Conservation (phyloP, 306 rosid species). For the Prunus padus region DNA sequence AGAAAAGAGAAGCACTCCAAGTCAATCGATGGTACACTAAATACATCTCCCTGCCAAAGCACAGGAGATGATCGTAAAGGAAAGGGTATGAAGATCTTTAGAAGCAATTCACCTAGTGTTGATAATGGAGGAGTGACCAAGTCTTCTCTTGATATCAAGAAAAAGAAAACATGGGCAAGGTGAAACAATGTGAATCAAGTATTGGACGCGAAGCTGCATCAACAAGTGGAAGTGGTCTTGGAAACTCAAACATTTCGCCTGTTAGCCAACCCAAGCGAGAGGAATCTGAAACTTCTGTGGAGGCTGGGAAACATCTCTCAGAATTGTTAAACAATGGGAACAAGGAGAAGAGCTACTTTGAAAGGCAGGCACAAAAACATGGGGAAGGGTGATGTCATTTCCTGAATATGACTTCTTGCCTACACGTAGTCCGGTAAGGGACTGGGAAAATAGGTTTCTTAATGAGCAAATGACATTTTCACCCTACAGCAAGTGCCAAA, state of each 20-base stretch:
- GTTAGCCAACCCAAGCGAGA: conserved; percentile 19
- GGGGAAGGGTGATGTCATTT: conserved; percentile 33
- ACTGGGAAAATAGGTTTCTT: conserved; percentile 6
- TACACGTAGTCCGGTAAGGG: conserved; percentile 23
- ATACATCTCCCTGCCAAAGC: conserved; percentile 21
- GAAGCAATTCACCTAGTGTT: conserved; percentile 23
- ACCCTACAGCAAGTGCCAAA: conserved; percentile 25
- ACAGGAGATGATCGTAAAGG: conserved; percentile 37
- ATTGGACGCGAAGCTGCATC: conserved; percentile 40
- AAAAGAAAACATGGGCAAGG: conserved; percentile 24
- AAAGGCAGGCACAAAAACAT: conserved; percentile 24
- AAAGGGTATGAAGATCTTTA: conserved; percentile 25
- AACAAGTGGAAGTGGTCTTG: conserved; percentile 31
- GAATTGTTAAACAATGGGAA: conserved; percentile 27
- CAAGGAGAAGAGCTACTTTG: conserved; percentile 26
- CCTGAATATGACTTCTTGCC: conserved; percentile 38
- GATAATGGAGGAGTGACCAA: conserved; percentile 20
- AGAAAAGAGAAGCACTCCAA: conserved; percentile 41
- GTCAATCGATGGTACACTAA: conserved; percentile 19
- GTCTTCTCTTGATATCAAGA: conserved; percentile 30
- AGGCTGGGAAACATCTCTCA: conserved; percentile 24
- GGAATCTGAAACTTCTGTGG: conserved; percentile 31
- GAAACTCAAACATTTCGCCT: conserved; percentile 21
- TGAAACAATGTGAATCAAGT: conserved; percentile 35
- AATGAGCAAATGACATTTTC: conserved; percentile 25